These are phyloP conservation scores for Arabis alpina DNA, from an alignment of 345 rosid genomes.

Conservation along the genomic window DNA sequence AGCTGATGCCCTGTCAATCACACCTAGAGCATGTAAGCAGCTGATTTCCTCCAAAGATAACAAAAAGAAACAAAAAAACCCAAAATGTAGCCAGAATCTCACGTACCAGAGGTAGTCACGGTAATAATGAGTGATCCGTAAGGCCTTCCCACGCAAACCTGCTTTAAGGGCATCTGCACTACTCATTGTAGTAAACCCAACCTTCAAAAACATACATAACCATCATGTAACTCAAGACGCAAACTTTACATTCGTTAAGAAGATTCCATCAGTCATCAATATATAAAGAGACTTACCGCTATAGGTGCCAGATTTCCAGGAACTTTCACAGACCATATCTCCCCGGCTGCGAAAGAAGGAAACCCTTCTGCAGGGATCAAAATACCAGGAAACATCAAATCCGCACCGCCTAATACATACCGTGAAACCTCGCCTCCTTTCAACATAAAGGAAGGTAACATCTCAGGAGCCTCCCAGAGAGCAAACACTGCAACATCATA, in stretches of 20 bases:
- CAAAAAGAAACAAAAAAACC: slow-evolving; percentile 7
- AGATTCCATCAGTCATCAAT: not conserved
- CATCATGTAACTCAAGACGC: slow-evolving; percentile 23
- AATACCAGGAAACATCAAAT: slow-evolving; percentile 98
- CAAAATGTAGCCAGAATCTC: slow-evolving; percentile 26
- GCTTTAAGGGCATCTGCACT: slow-evolving; percentile 80
- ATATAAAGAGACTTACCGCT: slow-evolving; percentile 59
- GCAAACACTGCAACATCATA: slow-evolving; percentile 70
- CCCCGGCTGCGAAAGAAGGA: slow-evolving; percentile 74
- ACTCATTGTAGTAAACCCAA: slow-evolving; percentile 87
- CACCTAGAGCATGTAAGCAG: slow-evolving; percentile 37
- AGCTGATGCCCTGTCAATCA: slow-evolving; percentile 70
- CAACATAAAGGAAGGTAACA: slow-evolving; percentile 76
- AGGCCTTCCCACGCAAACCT: slow-evolving; percentile 92
- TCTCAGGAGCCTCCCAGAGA: slow-evolving; percentile 84
- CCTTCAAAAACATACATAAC: slow-evolving; percentile 52
- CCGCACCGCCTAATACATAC: slow-evolving; percentile 92
- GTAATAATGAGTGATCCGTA: slow-evolving; percentile 80
- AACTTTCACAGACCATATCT: slow-evolving; percentile 89
- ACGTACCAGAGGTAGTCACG: slow-evolving; percentile 79
- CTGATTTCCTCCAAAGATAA: not conserved
- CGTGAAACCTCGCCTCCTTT: slow-evolving; percentile 95
- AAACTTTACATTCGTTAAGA: slow-evolving; percentile 3
- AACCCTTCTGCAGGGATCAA: slow-evolving; percentile 69
- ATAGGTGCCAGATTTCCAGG: slow-evolving; percentile 92